Base-by-base conservation (phyloP, 345 rosid species). In the Eutrema japonicum region DNA sequence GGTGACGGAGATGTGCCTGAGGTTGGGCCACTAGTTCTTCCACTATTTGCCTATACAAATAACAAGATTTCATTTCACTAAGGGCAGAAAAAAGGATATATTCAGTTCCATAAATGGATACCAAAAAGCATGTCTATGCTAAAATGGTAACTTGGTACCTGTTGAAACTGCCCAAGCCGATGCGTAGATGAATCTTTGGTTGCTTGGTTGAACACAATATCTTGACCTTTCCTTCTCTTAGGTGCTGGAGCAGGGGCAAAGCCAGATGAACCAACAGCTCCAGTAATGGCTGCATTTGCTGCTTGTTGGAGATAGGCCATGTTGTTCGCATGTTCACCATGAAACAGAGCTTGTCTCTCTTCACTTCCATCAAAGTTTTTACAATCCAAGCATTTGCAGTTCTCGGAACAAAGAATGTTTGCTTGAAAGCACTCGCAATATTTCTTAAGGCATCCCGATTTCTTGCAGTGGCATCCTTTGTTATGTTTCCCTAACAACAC, bases 381-480 rank as follows among this genome's bases (percentile, higher is more conserved):
- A 85, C 99, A 95, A 82, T 90, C 99, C 82, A 90, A 83, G 78
- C 99, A 95, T 84, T 86, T 87, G 78, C 98, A 95, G 79, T 92
- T 95, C 73, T 95, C 99, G 4, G 98, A 95, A 75, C 99, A 95
- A 7, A 95, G 91, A 79, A 95, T 90, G 80, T 92, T 90, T 46
- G 99, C 99, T 48, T 95, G 99, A 83, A 92, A 95, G 71, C 98
- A 95, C 73, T 95, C 99, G 60, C 99, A 95, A 78, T 95, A 95
- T 89, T 95, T 95, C 74, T 92, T 95, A 50, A 95, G 98, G 79
- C 99, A 95, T 22, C 98, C 96, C 0, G 99, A 95, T 81, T 92
- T 95, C 86, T 95, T 95, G 80, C 99, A 95, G 76, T 95, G 97
- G 73, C 99, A 95, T 77, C 99, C 99, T 80, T 96, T 96, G 84